phyloP scores from a whole-genome alignment of 495 filamentous ascomycete genomes.

The Baudoinia panamericana region DNA sequence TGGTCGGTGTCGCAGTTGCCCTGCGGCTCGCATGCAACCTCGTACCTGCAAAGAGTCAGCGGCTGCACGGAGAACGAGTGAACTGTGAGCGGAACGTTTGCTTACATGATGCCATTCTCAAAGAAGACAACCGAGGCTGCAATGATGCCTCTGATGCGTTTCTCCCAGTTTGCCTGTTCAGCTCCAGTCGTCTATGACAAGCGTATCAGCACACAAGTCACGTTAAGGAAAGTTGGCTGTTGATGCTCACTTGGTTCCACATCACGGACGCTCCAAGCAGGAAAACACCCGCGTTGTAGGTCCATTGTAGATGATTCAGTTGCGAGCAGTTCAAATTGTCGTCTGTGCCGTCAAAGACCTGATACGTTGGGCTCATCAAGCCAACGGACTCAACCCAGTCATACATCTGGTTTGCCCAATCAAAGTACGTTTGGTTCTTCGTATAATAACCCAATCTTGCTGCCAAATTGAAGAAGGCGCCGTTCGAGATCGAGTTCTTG shows the following conservation, averaged over 20 bases:
- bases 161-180: constrained; percentile 10
- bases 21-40: constrained; percentile 55
- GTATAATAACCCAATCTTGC: constrained; percentile 63
- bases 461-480: constrained; percentile 67
- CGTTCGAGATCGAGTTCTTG: constrained; percentile 72
- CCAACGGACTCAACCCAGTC: constrained; percentile 52
- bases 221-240: neutral
- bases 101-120: constrained; percentile 42
- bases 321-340: constrained; percentile 43
- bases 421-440: constrained; percentile 59
- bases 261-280: constrained; percentile 62
- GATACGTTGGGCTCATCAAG: constrained; percentile 39
- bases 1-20: constrained; percentile 59
- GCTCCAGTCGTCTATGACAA: constrained; percentile 12
- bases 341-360: constrained; percentile 55
- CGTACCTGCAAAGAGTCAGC: too few relatives aligned
- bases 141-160: constrained; percentile 14
- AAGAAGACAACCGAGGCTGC: constrained; percentile 38
- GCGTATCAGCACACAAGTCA: neutral
- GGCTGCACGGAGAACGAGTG: too few relatives aligned
- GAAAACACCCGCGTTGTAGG: constrained; percentile 63
- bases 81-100: too few relatives aligned
- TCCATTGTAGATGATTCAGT: constrained; percentile 55
- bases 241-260: constrained; percentile 49
- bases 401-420: constrained; percentile 62